Evolutionary conservation across 2,329 filamentous ascomycete species (phyloP), one percentile per base, ranked within the genome.

Genomic region (Ophiocordyceps camponoti-leonardi): DNA sequence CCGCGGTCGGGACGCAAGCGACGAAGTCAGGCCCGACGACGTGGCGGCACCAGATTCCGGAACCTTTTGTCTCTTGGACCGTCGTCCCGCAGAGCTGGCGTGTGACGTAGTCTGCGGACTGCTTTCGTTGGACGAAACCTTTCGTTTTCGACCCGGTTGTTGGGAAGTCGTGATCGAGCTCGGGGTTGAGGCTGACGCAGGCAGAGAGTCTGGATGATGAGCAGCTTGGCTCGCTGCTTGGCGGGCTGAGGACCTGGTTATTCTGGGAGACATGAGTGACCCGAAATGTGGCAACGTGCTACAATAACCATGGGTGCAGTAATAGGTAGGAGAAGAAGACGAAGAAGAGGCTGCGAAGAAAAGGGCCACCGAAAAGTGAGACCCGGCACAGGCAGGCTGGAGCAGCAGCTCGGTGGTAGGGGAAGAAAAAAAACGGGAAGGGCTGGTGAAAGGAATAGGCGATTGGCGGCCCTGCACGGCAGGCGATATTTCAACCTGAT

Each of bases 171-270:
- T 62, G 41, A 40, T 26, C 11, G 43, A 26, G 28, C 10, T 45
- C 6, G 46, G 41, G 49, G 62, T 56, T 55, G 67, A 59, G 51
- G 66, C 59, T 53, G 67, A 20, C 42, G 43, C 28, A 46, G 56
- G 55, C 50, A 63, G 51, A 54, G 64, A 52, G 57, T 66, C 60
- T 58, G 65, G 57, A 50, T 59, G 56, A 57, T 67, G 66, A 54
- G 66, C 67, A 66, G 68, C 67, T 60, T 69, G 70, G 60, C 65
- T 77, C 61, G 85, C 83, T 70, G 85, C 85, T 77, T 86, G 81
- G 73, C 87, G 87, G 71, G 88, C 83, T 66, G 88, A 83, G 59
- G 88, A 92, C 72, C 90, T 86, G 73, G 90, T 95, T 59, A 92
- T 81, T 85, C 88, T 95, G 77, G 80, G 72, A 78, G 85, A 86